Percentiles rank a stretch among this genome's conserved stretches.
Conservation (phyloP, 2,329 filamentous ascomycete genomes). For the Alternaria incomplexa region DNA sequence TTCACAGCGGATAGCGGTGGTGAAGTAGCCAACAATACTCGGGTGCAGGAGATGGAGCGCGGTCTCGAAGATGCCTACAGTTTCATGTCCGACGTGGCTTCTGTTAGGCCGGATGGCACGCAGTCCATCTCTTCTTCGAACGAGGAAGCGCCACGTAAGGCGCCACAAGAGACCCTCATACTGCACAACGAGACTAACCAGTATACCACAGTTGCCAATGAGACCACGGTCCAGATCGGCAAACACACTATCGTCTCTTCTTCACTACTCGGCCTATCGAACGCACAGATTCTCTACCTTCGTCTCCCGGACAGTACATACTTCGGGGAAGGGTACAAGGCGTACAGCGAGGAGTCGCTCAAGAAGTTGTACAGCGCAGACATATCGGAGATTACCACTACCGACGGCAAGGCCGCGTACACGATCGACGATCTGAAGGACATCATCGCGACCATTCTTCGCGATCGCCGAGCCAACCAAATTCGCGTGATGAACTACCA, state of each 20-base stretch:
- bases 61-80: constrained; percentile 32
- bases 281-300: constrained; percentile 35
- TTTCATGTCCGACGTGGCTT: constrained; percentile 22
- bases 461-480: constrained; percentile 17
- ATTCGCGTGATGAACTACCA: constrained; percentile 32
- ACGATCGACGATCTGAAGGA: constrained; percentile 25
- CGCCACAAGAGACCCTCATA: background rate
- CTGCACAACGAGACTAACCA: background rate
- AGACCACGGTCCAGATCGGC: constrained; percentile 12
- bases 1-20: constrained; percentile 35
- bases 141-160: constrained; percentile 1
- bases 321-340: constrained; percentile 24
- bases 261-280: constrained; percentile 11
- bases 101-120: background rate
- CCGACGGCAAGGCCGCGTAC: constrained; percentile 26
- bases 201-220: constrained; percentile 1
- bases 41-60: constrained; percentile 24
- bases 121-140: background rate
- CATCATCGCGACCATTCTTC: constrained; percentile 22
- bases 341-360: constrained; percentile 21
- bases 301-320: constrained; percentile 32
- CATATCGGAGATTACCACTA: constrained; percentile 23
- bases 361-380: constrained; percentile 27
- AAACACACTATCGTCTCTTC: constrained; percentile 15
- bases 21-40: constrained; percentile 16